phyloP scores from a whole-genome alignment of 2,329 filamentous ascomycete species.

The Aureobasidium pullulans region DNA sequence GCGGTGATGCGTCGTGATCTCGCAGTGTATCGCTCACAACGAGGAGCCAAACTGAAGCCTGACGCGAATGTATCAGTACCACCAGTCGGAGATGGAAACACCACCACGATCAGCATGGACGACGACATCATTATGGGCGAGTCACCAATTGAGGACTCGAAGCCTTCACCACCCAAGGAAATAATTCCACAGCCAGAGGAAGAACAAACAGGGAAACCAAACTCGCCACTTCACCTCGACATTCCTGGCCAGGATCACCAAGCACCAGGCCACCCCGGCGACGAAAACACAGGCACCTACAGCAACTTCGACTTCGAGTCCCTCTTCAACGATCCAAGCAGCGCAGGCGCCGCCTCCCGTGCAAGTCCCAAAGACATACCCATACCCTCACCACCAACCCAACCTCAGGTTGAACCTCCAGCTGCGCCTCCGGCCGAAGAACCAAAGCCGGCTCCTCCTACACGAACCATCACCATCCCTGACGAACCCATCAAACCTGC shows the following conservation, averaged over 20 bases:
- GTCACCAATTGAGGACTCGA: conserved; percentile 7
- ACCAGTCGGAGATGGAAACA: background rate
- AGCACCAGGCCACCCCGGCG: conserved; percentile 3
- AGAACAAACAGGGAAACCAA: background rate
- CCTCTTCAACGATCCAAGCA: conserved; percentile 26
- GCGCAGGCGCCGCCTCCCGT: conserved; percentile 17
- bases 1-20: conserved; percentile 29
- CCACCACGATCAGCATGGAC: background rate
- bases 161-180: conserved; percentile 7
- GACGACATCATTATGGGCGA: conserved; percentile 16
- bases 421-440: background rate
- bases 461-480: background rate
- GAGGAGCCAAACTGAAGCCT: background rate
- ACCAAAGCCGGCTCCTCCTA: background rate
- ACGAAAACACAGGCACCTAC: conserved; percentile 17
- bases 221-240: conserved; percentile 1
- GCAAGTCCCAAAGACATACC: conserved; percentile 14
- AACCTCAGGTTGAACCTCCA: background rate
- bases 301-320: conserved; percentile 28
- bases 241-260: conserved; percentile 10
- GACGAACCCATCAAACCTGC: conserved; percentile 1
- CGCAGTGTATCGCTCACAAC: conserved; percentile 23
- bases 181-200: background rate
- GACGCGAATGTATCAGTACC: background rate
- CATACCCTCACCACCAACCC: background rate